phyloP scores from a whole-genome alignment of 345 rosid genomes.

The Aquilaria sinensis region DNA sequence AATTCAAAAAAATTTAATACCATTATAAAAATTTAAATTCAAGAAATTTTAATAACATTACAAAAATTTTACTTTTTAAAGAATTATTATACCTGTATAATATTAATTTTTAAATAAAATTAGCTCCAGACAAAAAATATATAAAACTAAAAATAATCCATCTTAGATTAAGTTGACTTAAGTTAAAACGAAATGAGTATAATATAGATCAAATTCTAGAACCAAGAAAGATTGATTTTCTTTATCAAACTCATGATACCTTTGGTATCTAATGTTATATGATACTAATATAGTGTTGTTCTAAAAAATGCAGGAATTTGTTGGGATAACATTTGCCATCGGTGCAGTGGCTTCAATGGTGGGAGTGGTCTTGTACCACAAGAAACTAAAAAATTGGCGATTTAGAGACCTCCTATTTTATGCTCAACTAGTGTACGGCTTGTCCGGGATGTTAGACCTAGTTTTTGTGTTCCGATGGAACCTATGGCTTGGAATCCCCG shows the following conservation, averaged over 20 bases:
- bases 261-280: background rate
- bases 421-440: slow-evolving; percentile 54
- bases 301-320: slow-evolving; percentile 45
- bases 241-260: background rate
- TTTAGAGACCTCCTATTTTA: slow-evolving; percentile 52
- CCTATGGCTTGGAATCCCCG: slow-evolving; percentile 53
- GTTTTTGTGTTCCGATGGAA: slow-evolving; percentile 70
- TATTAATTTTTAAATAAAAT: no score
- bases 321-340: slow-evolving; percentile 56
- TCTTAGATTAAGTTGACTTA: no score
- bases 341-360: slow-evolving; percentile 75
- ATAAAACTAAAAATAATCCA: no score
- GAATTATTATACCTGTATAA: no score
- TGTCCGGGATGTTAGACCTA: slow-evolving; percentile 69
- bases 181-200: no score
- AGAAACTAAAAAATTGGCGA: slow-evolving; percentile 52
- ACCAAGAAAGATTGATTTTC: no score
- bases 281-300: background rate
- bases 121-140: no score
- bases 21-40: no score
- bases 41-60: no score
- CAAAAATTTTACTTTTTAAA: no score
- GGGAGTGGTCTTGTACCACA: slow-evolving; percentile 75
- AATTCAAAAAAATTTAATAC: slow-evolving; percentile 57
- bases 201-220: no score